Base-by-base conservation (phyloP, 768 basidiomycete species). In the Mycena leptocephala region DNA sequence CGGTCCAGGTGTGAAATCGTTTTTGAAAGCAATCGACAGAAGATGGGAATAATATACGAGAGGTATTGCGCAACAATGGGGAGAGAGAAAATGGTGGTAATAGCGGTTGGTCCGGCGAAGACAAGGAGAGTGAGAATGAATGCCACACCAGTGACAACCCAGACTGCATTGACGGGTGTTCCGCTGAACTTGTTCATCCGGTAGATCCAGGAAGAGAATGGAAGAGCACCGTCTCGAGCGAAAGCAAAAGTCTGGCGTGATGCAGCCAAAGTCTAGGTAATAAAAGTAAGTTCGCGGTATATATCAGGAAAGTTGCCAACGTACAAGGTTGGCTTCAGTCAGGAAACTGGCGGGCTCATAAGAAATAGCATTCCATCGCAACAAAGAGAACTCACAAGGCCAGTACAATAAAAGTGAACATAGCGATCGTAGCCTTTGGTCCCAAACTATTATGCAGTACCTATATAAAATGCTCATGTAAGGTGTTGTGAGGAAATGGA, bases 161-260 rank as follows among this genome's bases (percentile, higher is more conserved):
- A 65, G 30, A 65, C 63, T 46, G 43, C 43, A 46, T 65, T 65
- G 43, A 65, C 46, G 46, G 63, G 63, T 65, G 63, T 65, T 46
- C 43, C 63, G 32, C 43, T 65, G 43, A 33, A 48, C 46, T 46
- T 48, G 32, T 65, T 65, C 43, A 65, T 65, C 35, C 58, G 58
- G 58, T 59, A 37, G 58, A 59, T 35, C 33, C 32, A 37, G 35
- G 13, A 56, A 56, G 79, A 80, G 56, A 80, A 72, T 22, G 79
- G 79, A 32, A 80, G 69, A 37, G 70, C 89, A 20, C 87, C 85
- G 65, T 90, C 89, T 18, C 89, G 84, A 11, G 88, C 81, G 78
- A 90, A 89, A 2, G 89, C 89, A 72, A 89, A 90, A 10, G 84
- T 85, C 82, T 90, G 90, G 5, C 90, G 85, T 28, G 79, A 80